phyloP scores from a whole-genome alignment of 2,329 filamentous ascomycete species.

The Alternaria tenuissima region DNA sequence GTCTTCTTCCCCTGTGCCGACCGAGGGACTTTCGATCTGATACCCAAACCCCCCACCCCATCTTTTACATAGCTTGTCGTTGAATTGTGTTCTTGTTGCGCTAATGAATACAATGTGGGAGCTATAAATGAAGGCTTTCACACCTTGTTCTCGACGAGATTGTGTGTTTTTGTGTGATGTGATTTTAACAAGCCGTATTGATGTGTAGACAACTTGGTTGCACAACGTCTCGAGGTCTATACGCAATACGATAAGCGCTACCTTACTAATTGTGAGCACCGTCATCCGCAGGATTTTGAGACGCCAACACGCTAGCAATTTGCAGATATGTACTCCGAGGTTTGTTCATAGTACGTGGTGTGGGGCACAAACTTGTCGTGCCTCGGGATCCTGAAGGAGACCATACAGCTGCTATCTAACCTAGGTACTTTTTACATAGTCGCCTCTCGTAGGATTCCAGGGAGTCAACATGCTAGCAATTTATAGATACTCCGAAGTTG shows the following conservation, averaged over 20 bases:
- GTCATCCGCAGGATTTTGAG: neutral
- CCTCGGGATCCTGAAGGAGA: neutral
- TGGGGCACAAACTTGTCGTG: neutral
- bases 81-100: slow-evolving; percentile 6
- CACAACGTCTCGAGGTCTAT: too few species aligned
- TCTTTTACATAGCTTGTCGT: slow-evolving; percentile 18
- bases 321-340: neutral
- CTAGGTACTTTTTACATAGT: neutral
- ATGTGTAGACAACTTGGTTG: too few species aligned
- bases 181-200: neutral
- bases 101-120: slow-evolving; percentile 11
- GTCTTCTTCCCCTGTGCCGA: slow-evolving; percentile 16
- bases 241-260: neutral
- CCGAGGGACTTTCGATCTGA: slow-evolving; percentile 37
- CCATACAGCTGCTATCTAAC: neutral
- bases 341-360: neutral
- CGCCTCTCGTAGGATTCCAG: neutral
- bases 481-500: neutral
- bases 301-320: neutral
- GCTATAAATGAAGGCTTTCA: slow-evolving; percentile 1
- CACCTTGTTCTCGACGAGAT: neutral
- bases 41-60: slow-evolving; percentile 33
- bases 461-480: neutral
- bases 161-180: neutral
- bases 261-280: neutral